Conservation (phyloP, 2,329 filamentous ascomycete genomes). For the Hysterium pulicare region DNA sequence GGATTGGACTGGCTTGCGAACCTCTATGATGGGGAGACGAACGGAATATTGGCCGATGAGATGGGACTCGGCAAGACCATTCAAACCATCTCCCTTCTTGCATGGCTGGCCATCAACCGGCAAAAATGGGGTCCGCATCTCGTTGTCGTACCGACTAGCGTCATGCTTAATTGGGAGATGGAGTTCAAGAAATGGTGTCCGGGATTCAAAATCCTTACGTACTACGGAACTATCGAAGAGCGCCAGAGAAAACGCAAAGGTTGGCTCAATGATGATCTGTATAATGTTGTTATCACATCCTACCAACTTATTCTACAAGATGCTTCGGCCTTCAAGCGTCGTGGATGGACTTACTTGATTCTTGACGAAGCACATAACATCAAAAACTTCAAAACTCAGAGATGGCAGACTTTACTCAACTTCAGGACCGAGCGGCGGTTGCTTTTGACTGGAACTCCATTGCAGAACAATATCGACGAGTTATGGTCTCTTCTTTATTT, state of each 20-base stretch:
- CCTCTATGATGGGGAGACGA: slow-evolving; percentile 86
- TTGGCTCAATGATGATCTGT: slow-evolving; percentile 88
- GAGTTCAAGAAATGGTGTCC: slow-evolving; percentile 99
- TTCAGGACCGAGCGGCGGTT: slow-evolving; percentile 89
- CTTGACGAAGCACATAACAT: slow-evolving; percentile 99
- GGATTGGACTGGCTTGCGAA: slow-evolving; percentile 97
- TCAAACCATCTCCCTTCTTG: slow-evolving; percentile 90
- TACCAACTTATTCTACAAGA: slow-evolving; percentile 96
- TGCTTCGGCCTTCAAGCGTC: slow-evolving; percentile 86
- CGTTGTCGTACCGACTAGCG: slow-evolving; percentile 93
- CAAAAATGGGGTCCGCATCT: slow-evolving; percentile 94
- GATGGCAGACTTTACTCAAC: slow-evolving; percentile 91
- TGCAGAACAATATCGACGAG: slow-evolving; percentile 96
- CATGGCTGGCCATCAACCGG: slow-evolving; percentile 85
- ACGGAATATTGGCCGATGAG: slow-evolving; percentile 94
- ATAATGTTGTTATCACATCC: slow-evolving; percentile 97
- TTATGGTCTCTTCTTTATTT: slow-evolving; percentile 97
- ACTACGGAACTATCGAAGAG: slow-evolving; percentile 93
- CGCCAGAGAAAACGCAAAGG: slow-evolving; percentile 85
- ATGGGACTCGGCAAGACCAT: slow-evolving; percentile 99
- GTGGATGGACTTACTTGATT: slow-evolving; percentile 96
- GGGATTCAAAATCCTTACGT: slow-evolving; percentile 95
- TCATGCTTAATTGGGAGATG: slow-evolving; percentile 99
- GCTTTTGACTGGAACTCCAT: slow-evolving; percentile 85
- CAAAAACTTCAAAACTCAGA: slow-evolving; percentile 97